Evolutionary conservation across 345 rosid genomes (phyloP), one percentile per base, ranked within the genome.

Genomic region (Arabidopsis thaliana): DNA sequence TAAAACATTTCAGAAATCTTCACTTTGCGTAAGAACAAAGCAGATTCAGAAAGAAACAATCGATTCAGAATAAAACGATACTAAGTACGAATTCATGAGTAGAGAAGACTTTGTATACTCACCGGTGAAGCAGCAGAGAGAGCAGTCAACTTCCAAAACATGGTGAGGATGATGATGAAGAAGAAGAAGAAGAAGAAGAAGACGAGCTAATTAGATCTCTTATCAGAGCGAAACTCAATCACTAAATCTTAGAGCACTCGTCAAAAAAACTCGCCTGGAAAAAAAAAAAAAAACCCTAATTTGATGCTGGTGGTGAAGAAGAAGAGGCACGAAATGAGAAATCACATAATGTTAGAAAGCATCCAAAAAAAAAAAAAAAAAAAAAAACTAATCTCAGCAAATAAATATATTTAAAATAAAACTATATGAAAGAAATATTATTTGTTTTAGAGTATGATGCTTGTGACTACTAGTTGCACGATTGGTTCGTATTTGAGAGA

Each of bases 81-180:
- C 11, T 4, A 62, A 71, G 8, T 58, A 38, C 2, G 3, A 52
- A 67, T 77, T 59, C 41, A 59, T 73, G 73, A 34, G 52, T 63
- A 45, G 59, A 9, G 25, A 60, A 60, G 75, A 58, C 74, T 38
- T 67, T 64, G 34, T 5, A 28, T 28, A 82, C 94, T 90, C 49
- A 95, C 99, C 37, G 99, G 97, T 38, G 97, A 92, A 66, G 99
- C 86, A 48, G 97, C 81, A n/a, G 99, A 89, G 67, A 95, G 82
- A 76, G 89, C 74, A 41, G 98, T 79, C 77, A 95, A 91, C 87
- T 92, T 95, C 99, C 99, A 95, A 53, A 95, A 95, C 99, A 95
- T 95, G 82, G 82, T 63, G 73, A 55, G 30, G 58, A 50, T 20
- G 60, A 69, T 67, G 67, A 70, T 63, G 51, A 64, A 5, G 50